Conservation (phyloP, 805 yeast genomes). For the Lipomyces mesembrius region DNA sequence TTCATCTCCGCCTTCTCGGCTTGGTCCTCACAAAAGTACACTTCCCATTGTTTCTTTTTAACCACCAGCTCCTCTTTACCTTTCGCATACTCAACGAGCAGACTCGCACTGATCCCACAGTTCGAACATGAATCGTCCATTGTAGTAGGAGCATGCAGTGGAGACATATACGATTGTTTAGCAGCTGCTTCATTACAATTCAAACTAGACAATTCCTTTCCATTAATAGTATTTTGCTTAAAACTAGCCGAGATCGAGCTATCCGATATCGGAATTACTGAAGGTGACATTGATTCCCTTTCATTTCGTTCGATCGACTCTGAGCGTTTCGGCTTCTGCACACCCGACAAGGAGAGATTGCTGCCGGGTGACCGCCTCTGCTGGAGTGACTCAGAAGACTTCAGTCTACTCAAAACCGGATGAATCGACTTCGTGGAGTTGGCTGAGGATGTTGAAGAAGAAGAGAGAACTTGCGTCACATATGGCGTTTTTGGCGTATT, state of each 20-base stretch:
- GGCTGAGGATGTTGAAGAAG: neutral
- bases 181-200: neutral
- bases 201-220: neutral
- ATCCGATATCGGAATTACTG: neutral
- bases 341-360: constrained; percentile 2
- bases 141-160: neutral
- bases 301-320: neutral
- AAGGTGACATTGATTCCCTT: neutral
- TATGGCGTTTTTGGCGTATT: neutral
- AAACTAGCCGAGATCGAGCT: neutral
- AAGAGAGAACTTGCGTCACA: neutral
- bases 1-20: constrained; percentile 11
- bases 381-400: constrained; percentile 3
- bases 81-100: constrained; percentile 24
- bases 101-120: constrained; percentile 28
- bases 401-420: neutral
- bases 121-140: constrained; percentile 19
- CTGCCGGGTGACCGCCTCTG: neutral
- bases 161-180: neutral
- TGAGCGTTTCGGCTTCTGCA: neutral
- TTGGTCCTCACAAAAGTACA: constrained; percentile 26
- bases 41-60: constrained; percentile 32
- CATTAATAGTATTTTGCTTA: neutral
- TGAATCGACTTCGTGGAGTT: neutral
- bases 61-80: constrained; percentile 25